Evolutionary conservation across 2,329 filamentous ascomycete species (phyloP), one percentile per base, ranked within the genome.

Genomic region (Exserohilum rostratum): DNA sequence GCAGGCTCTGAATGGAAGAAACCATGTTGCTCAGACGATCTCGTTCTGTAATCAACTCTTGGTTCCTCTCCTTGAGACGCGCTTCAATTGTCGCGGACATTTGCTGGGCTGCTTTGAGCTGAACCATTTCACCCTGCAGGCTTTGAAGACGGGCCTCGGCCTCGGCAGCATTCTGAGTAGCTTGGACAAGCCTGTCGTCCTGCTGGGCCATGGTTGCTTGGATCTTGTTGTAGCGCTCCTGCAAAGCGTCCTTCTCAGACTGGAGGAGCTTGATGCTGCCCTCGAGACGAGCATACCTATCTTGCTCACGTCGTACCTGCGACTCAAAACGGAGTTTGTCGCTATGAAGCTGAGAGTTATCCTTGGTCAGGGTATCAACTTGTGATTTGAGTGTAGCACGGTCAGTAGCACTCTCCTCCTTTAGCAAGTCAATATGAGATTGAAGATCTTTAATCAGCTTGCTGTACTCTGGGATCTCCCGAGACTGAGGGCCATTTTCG

Each of bases 21-120:
- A 97, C 85, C 29, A 96, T 82, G 52, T 87, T 88, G 75, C 93
- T 96, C 4, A 98, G 83, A 27, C 93, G 85, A 40, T 87, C 86
- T 61, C 92, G 90, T 73, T 99, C 95, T 56, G 96, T 90, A 37
- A 90, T 83, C 11, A 98, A 80, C 17, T 80, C 86, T 69, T 96
- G 91, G 61, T 95, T 96, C 69, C 98, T 93, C 66, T 95, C 91
- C 58, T 86, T 89, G 38, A 98, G 82, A 47, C 96, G 87, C 60
- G 90, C 88, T 72, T 98, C 93, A 30, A 97, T 96, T 51, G 89
- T 91, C 78, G 95, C 96, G 90, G 90, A 96, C 9, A 99, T 82
- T 33, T 91, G 90, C 78, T 96, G 96, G 76, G 98, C 93, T 0
- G 93, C 93, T 74, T 96, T 96, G 30, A 97, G 84, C 69, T 98